Conservation (phyloP, 2,329 filamentous ascomycete species). For the Claviceps digitariae region DNA sequence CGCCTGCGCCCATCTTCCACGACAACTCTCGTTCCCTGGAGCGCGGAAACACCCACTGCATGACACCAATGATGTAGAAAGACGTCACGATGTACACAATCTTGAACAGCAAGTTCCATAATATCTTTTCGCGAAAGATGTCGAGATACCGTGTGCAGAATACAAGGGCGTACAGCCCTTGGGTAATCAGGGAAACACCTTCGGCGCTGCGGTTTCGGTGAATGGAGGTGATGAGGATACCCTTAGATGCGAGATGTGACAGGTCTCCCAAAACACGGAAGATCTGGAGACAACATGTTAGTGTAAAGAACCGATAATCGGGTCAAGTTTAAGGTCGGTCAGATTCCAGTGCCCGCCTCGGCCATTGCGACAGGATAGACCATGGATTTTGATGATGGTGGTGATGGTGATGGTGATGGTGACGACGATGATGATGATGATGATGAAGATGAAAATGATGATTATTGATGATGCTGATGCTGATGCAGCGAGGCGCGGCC, state of each 20-base stretch:
- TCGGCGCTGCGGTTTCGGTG: conserved; percentile 79
- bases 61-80: conserved; percentile 74
- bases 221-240: conserved; percentile 81
- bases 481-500: neutral
- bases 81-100: conserved; percentile 76
- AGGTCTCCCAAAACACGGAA: conserved; percentile 74
- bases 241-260: conserved; percentile 75
- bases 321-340: too few relatives aligned
- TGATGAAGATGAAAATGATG: too few relatives aligned
- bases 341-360: too few relatives aligned
- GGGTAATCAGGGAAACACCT: conserved; percentile 84
- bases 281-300: conserved; percentile 23
- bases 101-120: conserved; percentile 75
- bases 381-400: neutral
- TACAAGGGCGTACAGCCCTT: conserved; percentile 73
- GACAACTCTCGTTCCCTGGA: conserved; percentile 83
- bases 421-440: neutral
- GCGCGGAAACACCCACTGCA: conserved; percentile 74
- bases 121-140: conserved; percentile 44
- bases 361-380: neutral
- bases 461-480: neutral
- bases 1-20: conserved; percentile 76
- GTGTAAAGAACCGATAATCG: neutral
- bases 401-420: neutral
- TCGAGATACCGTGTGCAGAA: conserved; percentile 83